Base-by-base conservation (phyloP, 192 early-diverging fungal species). In the Geosiphon pyriformis region DNA sequence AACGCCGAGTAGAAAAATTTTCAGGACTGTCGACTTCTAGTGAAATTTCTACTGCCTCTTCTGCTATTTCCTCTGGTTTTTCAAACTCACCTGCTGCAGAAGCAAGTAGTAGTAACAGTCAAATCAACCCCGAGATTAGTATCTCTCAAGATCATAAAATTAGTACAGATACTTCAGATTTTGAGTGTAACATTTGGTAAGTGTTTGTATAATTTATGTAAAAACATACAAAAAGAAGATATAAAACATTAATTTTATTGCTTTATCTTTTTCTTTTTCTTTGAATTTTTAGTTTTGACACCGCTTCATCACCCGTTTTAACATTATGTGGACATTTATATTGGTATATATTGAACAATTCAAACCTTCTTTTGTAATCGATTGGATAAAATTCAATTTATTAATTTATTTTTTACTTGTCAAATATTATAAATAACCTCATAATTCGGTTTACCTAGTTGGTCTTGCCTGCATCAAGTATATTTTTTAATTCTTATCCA, bases 261-360 rank as follows among this genome's bases (percentile, higher is more conserved):
- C n/a, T n/a, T n/a, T n/a, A n/a, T n/a, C n/a, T n/a, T n/a, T n/a
- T n/a, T n/a, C n/a, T n/a, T n/a, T n/a, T n/a, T n/a, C n/a, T n/a
- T n/a, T n/a, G n/a, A n/a, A n/a, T n/a, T n/a, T 35, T 74, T 57
- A 83, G 83, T 65, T 92, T 92, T 75, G 90, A 92, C 64, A 88
- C 90, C 11, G 85, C 90, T 17, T 80, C 79, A 7, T 77, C 87
- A 25, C 88, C 88, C 18, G 90, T 92, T 18, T 65, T 92, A 46
- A 92, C 90, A 8, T 67, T 90, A 25, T 92, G 90, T 71, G 90
- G 90, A 0, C 90, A 92, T 66, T 69, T 92, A 65, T 92, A 86
- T 65, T 92, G 90, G 82, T 83, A 77, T 71, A 48, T 67, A n/a
- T n/a, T n/a, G n/a, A n/a, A n/a, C n/a, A n/a, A n/a, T n/a, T n/a